Evolutionary conservation across 768 basidiomycete genomes (phyloP).

Genomic region (Clitopilus passeckerianus): DNA sequence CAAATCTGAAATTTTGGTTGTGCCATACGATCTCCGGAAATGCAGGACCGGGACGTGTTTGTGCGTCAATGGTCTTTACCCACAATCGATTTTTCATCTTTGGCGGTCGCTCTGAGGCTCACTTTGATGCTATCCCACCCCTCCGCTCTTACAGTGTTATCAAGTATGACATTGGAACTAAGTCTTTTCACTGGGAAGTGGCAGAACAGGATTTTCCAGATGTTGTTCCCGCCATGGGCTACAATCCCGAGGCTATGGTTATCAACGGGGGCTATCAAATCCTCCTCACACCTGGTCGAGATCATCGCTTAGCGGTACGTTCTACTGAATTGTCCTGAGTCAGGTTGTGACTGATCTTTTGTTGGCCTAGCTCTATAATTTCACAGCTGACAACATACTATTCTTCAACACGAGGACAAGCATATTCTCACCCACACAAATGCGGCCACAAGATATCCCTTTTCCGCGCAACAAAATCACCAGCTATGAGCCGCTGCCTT

Average conservation of each 20-base stretch:
- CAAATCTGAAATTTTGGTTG: no score
- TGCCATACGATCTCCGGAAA: no score
- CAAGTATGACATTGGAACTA: background rate
- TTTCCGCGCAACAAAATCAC: background rate
- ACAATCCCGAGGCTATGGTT: background rate
- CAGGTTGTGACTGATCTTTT: background rate
- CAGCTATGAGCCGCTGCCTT: background rate
- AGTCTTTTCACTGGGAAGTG: background rate
- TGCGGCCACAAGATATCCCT: background rate
- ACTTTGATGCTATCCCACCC: no score
- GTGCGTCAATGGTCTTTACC: no score
- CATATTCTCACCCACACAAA: background rate
- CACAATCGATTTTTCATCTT: no score
- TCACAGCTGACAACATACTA: background rate
- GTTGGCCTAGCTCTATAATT: background rate
- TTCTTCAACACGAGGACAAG: background rate
- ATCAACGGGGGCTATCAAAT: background rate
- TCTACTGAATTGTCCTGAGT: no score
- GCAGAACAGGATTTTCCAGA: background rate
- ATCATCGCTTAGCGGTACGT: background rate
- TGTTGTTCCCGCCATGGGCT: background rate
- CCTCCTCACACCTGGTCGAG: background rate
- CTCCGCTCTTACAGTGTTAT: background rate
- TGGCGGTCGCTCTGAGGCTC: no score
- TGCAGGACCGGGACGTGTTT: no score